Evolutionary conservation across 2,329 filamentous ascomycete species (phyloP).

Genomic region (Penicillium sp.): DNA sequence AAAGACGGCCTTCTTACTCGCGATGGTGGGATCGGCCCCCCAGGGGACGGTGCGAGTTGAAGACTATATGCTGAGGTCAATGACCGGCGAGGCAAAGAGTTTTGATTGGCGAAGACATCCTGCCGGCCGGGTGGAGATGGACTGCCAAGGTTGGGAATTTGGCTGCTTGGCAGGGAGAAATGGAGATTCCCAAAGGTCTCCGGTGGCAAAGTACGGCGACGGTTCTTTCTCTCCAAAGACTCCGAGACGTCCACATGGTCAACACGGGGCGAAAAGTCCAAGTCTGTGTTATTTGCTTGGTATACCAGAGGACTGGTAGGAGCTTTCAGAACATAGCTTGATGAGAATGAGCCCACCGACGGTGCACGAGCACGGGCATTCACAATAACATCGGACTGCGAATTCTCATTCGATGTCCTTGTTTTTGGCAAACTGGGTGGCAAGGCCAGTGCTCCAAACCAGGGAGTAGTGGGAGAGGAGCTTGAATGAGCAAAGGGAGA

Average conservation of each 20-base stretch:
- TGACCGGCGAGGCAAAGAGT: conserved; percentile 60
- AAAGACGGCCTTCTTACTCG: conserved; percentile 59
- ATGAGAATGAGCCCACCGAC: conserved; percentile 62
- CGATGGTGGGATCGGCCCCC: conserved; percentile 31
- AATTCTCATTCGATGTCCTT: background rate
- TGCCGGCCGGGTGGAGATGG: conserved; percentile 46
- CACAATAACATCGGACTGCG: conserved; percentile 14
- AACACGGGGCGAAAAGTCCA: conserved; percentile 53
- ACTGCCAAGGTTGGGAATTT: conserved; percentile 37
- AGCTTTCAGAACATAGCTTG: conserved; percentile 72
- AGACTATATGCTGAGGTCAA: conserved; percentile 53
- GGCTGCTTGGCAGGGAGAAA: conserved; percentile 32
- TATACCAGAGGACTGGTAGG: conserved; percentile 89
- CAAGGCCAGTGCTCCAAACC: conserved; percentile 38
- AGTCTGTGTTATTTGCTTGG: conserved; percentile 72
- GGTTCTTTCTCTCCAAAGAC: conserved; percentile 43
- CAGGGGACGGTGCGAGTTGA: conserved; percentile 37
- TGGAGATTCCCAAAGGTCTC: conserved; percentile 47
- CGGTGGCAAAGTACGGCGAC: conserved; percentile 66
- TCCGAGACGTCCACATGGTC: conserved; percentile 45
- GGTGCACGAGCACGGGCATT: conserved; percentile 43
- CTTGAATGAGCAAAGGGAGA: conserved; percentile 19
- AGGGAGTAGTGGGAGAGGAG: conserved; percentile 51
- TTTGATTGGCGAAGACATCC: conserved; percentile 64
- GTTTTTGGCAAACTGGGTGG: conserved; percentile 7